Conservation (phyloP, 2,329 filamentous ascomycete species). For the Allantophomopsis lycopodina region DNA sequence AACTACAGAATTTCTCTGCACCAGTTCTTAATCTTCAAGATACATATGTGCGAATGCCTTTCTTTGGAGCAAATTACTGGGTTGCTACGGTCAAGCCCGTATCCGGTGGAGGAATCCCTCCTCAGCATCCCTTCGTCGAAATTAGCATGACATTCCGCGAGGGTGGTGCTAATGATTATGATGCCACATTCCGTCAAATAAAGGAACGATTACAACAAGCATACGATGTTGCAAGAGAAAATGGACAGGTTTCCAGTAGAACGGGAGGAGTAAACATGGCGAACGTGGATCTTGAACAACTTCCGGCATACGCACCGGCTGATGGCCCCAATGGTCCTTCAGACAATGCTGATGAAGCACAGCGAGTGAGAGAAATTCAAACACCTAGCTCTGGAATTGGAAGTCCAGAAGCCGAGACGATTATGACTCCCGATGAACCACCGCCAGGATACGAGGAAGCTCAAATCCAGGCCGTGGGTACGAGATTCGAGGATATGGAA, state of each 20-base stretch:
- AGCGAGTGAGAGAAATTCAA: conserved; percentile 7
- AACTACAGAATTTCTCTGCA: conserved; percentile 73
- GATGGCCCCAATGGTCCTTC: conserved; percentile 6
- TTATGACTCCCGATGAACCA: conserved; percentile 50
- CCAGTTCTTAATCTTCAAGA: conserved; percentile 82
- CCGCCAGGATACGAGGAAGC: conserved; percentile 88
- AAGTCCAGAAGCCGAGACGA: conserved; percentile 5
- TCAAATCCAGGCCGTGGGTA: conserved; percentile 53
- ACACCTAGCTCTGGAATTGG: conserved; percentile 6
- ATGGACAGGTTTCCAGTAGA: conserved; percentile 30
- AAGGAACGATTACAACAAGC: conserved; percentile 75
- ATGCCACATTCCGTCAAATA: conserved; percentile 67
- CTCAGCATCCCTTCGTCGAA: conserved; percentile 59
- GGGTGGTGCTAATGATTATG: conserved; percentile 88
- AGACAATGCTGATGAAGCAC: conserved; percentile 2
- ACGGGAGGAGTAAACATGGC: conserved; percentile 38
- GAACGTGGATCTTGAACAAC: conserved; percentile 66
- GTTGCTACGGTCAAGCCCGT: conserved; percentile 68
- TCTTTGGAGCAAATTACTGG: conserved; percentile 91
- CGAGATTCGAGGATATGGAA: conserved; percentile 52
- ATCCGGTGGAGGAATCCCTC: conserved; percentile 68
- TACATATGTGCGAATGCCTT: conserved; percentile 73
- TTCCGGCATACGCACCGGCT: conserved; percentile 72
- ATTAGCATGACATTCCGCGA: conserved; percentile 85
- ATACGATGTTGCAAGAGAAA: conserved; percentile 59